Evolutionary conservation across 139 green algal species (phyloP).

Genomic region (Auxenochlorella pyrenoidosa): DNA sequence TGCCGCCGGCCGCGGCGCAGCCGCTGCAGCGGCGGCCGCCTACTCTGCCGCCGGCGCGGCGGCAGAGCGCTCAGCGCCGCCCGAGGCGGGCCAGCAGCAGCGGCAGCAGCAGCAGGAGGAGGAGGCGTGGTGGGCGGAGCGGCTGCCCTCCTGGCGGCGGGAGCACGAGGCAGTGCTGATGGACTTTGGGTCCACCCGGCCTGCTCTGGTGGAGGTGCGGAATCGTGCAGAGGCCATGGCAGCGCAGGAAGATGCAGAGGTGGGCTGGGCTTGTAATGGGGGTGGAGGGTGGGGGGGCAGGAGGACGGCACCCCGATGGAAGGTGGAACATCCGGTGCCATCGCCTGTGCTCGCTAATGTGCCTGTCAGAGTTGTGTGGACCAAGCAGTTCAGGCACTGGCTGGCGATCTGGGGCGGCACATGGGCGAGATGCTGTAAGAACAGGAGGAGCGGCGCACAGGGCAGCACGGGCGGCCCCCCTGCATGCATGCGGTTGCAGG

Average conservation of each 20-base stretch:
- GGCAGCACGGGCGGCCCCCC: no score
- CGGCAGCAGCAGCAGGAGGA: neutral
- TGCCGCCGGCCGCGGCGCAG: neutral
- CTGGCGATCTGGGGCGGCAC: no score
- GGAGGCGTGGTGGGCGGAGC: neutral
- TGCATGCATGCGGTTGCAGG: neutral
- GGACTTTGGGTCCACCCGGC: constrained; percentile 86
- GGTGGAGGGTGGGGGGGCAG: no score
- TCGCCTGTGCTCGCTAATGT: no score
- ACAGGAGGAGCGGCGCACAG: no score
- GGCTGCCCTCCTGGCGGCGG: neutral
- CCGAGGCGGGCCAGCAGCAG: neutral
- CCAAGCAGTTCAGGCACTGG: no score
- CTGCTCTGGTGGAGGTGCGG: constrained; percentile 52
- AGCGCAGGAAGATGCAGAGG: constrained; percentile 83
- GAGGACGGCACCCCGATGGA: no score
- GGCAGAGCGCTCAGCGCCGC: neutral
- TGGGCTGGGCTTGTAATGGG: constrained; percentile 12
- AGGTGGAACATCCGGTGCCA: no score
- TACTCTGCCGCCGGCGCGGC: neutral
- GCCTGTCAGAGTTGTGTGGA: no score
- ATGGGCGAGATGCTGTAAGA: no score
- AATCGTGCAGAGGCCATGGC: constrained; percentile 73
- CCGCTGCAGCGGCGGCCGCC: neutral
- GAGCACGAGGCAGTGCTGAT: constrained; percentile 57